Percentiles rank a stretch among this genome's conserved stretches.
Conservation (phyloP, 2,329 filamentous ascomycete species). For the Mollisiaceae sp. region DNA sequence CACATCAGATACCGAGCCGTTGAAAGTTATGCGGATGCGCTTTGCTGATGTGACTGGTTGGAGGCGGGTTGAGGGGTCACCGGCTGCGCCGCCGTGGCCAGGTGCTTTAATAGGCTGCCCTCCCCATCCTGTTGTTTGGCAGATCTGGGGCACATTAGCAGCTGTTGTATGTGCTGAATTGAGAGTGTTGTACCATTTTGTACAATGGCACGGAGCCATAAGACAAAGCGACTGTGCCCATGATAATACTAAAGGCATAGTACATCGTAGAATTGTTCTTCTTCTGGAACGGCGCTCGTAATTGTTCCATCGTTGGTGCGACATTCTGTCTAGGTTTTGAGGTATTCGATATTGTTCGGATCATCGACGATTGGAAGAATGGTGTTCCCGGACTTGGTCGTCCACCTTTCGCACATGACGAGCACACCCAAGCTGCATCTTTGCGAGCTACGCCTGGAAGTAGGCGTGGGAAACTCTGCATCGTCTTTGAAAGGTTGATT, state of each 20-base stretch:
- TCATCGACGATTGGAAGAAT: constrained; percentile 37
- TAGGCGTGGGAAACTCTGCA: constrained; percentile 35
- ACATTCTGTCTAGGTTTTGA: constrained; percentile 38
- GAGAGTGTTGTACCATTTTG: constrained; percentile 69
- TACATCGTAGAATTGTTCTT: constrained; percentile 74
- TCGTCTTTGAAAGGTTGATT: constrained; percentile 20
- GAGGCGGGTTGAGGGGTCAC: constrained; percentile 76
- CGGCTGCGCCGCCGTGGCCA: constrained; percentile 62
- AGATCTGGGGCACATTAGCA: constrained; percentile 61
- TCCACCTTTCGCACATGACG: constrained; percentile 35
- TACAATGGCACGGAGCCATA: constrained; percentile 87
- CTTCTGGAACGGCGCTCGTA: constrained; percentile 66
- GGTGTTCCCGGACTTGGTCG: constrained; percentile 25
- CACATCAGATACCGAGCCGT: constrained; percentile 91
- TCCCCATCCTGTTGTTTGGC: constrained; percentile 87
- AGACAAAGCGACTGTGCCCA: constrained; percentile 79
- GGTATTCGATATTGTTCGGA: constrained; percentile 35
- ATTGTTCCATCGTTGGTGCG: constrained; percentile 65
- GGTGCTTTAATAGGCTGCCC: constrained; percentile 88
- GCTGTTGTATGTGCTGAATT: constrained; percentile 3
- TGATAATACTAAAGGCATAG: constrained; percentile 77
- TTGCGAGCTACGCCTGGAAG: constrained; percentile 31
- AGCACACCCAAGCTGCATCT: constrained; percentile 40
- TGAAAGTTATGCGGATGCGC: constrained; percentile 94
- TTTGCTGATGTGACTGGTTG: constrained; percentile 80